Conservation (phyloP, 2,329 filamentous ascomycete genomes). For the Teratosphaeria viscida region DNA sequence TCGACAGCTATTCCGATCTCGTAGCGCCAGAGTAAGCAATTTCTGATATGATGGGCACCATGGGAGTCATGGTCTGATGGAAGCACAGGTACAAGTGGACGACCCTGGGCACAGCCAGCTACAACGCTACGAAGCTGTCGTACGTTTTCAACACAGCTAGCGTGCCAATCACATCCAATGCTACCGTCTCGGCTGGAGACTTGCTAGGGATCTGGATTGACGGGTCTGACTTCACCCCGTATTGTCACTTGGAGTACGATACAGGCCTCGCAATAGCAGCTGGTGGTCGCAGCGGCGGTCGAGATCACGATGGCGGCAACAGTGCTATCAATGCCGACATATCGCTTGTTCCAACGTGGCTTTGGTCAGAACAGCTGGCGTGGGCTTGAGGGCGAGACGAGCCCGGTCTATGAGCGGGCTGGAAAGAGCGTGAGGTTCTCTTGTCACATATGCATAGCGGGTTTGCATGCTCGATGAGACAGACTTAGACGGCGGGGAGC, state of each 20-base stretch:
- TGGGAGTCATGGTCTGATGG: not conserved
- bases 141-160: constrained; percentile 12
- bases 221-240: constrained; percentile 13
- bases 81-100: constrained; percentile 12
- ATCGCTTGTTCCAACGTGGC: constrained; percentile 13
- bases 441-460: constrained; percentile 9
- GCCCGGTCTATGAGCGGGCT: constrained; percentile 12
- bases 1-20: constrained; percentile 10
- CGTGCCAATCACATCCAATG: constrained; percentile 12
- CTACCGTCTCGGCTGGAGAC: constrained; percentile 12
- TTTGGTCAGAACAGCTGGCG: constrained; percentile 13
- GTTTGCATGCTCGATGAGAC: too few species aligned
- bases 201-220: constrained; percentile 11
- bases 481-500: too few species aligned
- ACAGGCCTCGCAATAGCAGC: not conserved
- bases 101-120: constrained; percentile 7
- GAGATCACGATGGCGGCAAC: not conserved
- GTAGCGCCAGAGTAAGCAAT: constrained; percentile 7
- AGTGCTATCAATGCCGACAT: too few species aligned
- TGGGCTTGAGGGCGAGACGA: constrained; percentile 9
- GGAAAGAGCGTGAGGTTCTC: constrained; percentile 15
- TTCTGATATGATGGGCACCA: not conserved
- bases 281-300: not conserved
- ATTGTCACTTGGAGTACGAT: constrained; percentile 16
- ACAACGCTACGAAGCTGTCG: constrained; percentile 8